Conservation (phyloP, 2,329 filamentous ascomycete genomes). For the Aspergillus thermomutatus region DNA sequence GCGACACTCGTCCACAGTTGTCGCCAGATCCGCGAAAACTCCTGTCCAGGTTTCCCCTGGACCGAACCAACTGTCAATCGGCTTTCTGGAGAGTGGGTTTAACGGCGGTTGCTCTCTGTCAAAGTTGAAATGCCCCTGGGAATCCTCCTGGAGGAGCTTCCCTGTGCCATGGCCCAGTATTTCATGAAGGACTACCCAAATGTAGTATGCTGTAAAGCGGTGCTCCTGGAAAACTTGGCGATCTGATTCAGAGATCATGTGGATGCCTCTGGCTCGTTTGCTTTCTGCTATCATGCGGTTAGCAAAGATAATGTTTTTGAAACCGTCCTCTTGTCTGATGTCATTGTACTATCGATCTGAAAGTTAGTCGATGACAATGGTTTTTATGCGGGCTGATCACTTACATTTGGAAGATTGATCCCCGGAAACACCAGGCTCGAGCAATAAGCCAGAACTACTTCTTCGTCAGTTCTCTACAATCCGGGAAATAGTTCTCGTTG, state of each 20-base stretch:
- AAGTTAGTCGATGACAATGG: background rate
- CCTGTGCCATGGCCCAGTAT: conserved; percentile 64
- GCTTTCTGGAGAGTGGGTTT: conserved; percentile 53
- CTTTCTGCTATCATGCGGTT: conserved; percentile 44
- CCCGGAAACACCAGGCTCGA: conserved; percentile 44
- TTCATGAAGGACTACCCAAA: conserved; percentile 46
- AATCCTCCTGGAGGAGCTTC: conserved; percentile 56
- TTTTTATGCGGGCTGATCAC: conserved; percentile 5
- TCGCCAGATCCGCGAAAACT: conserved; percentile 58
- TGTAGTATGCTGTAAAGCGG: conserved; percentile 20
- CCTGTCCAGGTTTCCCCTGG: conserved; percentile 63
- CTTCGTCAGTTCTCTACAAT: background rate
- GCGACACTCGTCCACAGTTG: conserved; percentile 58
- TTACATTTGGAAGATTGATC: conserved; percentile 51
- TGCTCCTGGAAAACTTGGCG: conserved; percentile 6
- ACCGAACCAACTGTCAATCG: conserved; percentile 54
- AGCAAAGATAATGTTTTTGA: conserved; percentile 76
- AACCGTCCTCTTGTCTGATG: conserved; percentile 77
- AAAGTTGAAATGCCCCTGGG: conserved; percentile 44
- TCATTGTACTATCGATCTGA: conserved; percentile 56
- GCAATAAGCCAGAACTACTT: conserved; percentile 43
- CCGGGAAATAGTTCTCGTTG: background rate
- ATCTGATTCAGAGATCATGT: conserved; percentile 10
- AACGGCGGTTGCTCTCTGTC: conserved; percentile 55
- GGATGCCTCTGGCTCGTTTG: conserved; percentile 9